Conservation (phyloP, 495 filamentous ascomycete species). For the Rusavskia elegans region DNA sequence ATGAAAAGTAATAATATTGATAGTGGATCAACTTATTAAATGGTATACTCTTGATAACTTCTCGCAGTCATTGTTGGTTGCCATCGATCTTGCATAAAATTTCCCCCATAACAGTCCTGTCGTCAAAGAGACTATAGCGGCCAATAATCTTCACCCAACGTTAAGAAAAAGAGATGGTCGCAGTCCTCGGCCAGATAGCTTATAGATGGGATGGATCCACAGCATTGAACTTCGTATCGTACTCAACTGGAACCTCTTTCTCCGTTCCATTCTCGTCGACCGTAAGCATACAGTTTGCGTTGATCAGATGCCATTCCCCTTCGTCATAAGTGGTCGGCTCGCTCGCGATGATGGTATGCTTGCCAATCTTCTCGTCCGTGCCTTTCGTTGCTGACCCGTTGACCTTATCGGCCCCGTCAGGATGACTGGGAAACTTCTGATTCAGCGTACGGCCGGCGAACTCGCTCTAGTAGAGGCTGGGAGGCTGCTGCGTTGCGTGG, state of each 20-base stretch:
- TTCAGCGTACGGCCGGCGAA: constrained; percentile 31
- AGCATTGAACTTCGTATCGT: neutral
- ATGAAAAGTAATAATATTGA: too few species aligned
- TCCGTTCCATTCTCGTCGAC: neutral
- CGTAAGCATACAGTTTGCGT: constrained; percentile 17
- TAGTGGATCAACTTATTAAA: too few species aligned
- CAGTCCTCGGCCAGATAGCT: neutral
- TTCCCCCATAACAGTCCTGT: neutral
- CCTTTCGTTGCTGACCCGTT: constrained; percentile 15
- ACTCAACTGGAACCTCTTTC: neutral
- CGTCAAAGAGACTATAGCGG: neutral
- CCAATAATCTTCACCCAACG: neutral
- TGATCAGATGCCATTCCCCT: constrained; percentile 30
- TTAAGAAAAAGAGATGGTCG: neutral
- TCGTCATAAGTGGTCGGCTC: constrained; percentile 32
- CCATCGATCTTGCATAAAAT: neutral
- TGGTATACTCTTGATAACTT: neutral
- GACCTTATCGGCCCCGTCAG: constrained; percentile 19
- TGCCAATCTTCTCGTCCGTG: constrained; percentile 22
- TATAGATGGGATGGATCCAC: neutral
- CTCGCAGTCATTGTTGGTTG: neutral
- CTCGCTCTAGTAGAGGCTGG: constrained; percentile 29
- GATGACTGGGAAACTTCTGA: constrained; percentile 27
- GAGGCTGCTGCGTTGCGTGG: constrained; percentile 29
- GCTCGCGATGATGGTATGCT: constrained; percentile 33